A percentile compares a stretch with the other conserved stretches of the same genome.
Evolutionary conservation across 129 eudicot genomes (phyloP).

Genomic region (Chrysanthemum makinoi): DNA sequence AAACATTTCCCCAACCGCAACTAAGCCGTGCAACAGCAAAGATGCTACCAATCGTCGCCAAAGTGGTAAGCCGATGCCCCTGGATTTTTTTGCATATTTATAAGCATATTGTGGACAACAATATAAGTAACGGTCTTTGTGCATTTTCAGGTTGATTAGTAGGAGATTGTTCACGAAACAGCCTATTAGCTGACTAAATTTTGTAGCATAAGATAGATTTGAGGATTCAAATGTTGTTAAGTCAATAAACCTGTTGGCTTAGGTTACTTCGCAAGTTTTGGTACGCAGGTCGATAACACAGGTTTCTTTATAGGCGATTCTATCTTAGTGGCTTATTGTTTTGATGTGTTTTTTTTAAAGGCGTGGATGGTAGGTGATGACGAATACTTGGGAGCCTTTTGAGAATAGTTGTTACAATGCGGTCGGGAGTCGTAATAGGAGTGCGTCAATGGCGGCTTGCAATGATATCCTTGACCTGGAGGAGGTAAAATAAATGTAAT

Average conservation of each 20-base stretch:
- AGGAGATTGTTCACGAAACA: conserved; percentile 12
- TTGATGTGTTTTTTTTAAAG: conserved; percentile 35
- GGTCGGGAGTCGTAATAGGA: too few species aligned
- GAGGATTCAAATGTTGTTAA: conserved; percentile 16
- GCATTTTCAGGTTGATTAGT: conserved; percentile 39
- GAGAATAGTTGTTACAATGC: conserved; percentile 35
- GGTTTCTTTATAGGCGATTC: too few species aligned
- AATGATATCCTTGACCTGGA: too few species aligned
- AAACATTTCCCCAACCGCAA: conserved; percentile 28
- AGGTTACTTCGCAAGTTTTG: too few species aligned
- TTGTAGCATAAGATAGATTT: conserved; percentile 26
- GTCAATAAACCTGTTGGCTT: neutral
- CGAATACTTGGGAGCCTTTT: conserved; percentile 85
- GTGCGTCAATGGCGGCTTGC: too few species aligned
- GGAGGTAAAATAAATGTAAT: too few species aligned
- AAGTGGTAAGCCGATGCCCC: conserved; percentile 27
- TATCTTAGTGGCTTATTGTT: neutral
- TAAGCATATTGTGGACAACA: neutral
- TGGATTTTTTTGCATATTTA: neutral
- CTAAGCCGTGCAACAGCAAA: conserved; percentile 43
- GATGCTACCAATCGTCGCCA: conserved; percentile 36
- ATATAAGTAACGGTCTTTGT: neutral
- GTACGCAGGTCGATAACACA: too few species aligned
- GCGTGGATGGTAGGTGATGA: conserved; percentile 92
- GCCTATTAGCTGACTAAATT: conserved; percentile 32